Base-by-base conservation (phyloP, 2,329 filamentous ascomycete species). In the Xylariaceae sp. region DNA sequence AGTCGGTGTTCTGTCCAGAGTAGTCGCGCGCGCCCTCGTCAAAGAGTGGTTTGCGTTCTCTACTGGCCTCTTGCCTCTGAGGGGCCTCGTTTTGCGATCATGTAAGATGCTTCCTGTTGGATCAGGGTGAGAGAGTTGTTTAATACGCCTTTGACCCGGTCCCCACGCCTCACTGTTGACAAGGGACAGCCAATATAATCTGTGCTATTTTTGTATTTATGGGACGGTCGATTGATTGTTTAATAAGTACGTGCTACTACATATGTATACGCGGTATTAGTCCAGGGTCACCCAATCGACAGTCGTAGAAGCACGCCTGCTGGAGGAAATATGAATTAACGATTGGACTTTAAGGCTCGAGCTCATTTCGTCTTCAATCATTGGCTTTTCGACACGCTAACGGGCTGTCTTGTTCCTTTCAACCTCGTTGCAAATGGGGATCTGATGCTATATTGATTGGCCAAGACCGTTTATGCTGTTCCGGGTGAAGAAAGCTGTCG, bases 351-450 rank as follows among this genome's bases (percentile, higher is more conserved):
- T 30, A 10, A n/a, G 42, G 35, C 42, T 53, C 51, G 10, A 13
- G 37, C 54, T 53, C 10, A 37, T 37, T 53, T 4, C 15, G 35
- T 30, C 15, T 53, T 51, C 34, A 7, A 50, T 57, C 44, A 62
- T 62, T 62, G 59, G 62, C 34, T 55, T 39, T n/a, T 49, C 30
- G 57, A 18, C 50, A 49, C 60, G 55, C 60, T 55, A 60, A 51
- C 42, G 23, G 23, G 23, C 23, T 30, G 23, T 30, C 48, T 47
- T 58, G 42, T 51, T 13, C 23, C 9, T 37, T 54, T 47, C 4
- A 18, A 30, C 15, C 34, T 23, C n/a, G 59, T 58, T 54, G 57
- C 62, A 62, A 55, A 52, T 56, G 53, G 18, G 42, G 57, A 18
- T 52, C 53, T 49, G 18, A 47, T 9, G 37, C 47, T 17, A 35